Conservation (phyloP, 768 basidiomycete species). For the Lentinula guzmanii region DNA sequence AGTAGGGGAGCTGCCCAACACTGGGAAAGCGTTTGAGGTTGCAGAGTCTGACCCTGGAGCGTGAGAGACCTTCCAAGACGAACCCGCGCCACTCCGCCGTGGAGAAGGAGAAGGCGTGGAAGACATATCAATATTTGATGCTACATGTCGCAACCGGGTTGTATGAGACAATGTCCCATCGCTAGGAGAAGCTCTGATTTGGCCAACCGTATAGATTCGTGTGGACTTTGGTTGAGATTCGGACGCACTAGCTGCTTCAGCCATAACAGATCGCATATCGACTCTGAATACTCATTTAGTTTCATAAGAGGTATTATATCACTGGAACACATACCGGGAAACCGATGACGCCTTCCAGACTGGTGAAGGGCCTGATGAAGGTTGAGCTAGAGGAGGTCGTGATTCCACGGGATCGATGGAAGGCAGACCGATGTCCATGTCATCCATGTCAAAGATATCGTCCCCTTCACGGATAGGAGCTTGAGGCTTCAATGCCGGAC, state of each 20-base stretch:
- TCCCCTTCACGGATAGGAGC: conserved; percentile 23
- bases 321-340: conserved; percentile 39
- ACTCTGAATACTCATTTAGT: conserved; percentile 37
- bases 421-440: conserved; percentile 36
- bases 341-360: conserved; percentile 45
- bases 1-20: not conserved
- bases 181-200: conserved; percentile 2
- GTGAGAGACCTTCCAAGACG: conserved; percentile 13
- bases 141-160: not conserved
- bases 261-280: conserved; percentile 85
- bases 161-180: not conserved
- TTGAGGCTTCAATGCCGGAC: conserved; percentile 6
- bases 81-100: conserved; percentile 8
- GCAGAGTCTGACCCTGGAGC: conserved; percentile 10
- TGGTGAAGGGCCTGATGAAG: conserved; percentile 14
- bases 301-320: conserved; percentile 6
- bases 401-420: not conserved
- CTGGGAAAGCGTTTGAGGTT: not conserved
- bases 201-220: conserved; percentile 5
- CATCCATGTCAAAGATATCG: conserved; percentile 85
- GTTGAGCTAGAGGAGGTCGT: conserved; percentile 4
- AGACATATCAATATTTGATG: not conserved
- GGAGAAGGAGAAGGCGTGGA: conserved; percentile 10
- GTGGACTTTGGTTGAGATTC: conserved; percentile 7
- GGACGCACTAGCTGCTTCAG: conserved; percentile 48